Percentiles rank a stretch among this genome's conserved stretches.
phyloP scores from a whole-genome alignment of 2,329 filamentous ascomycete genomes.

The Xylariaceae sp. region DNA sequence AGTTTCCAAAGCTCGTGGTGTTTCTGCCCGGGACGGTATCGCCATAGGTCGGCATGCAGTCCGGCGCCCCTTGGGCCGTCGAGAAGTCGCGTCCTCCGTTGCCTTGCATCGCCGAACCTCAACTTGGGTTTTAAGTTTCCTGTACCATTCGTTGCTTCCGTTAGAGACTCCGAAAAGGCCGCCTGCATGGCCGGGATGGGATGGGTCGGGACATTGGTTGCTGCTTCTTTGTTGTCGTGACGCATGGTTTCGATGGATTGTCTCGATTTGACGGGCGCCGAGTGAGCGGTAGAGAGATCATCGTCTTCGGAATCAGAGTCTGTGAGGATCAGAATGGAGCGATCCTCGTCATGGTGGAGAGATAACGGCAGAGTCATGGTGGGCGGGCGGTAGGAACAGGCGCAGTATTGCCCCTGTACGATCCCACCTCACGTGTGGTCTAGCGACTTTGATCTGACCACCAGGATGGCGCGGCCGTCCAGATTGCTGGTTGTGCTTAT shows the following conservation, averaged over 20 bases:
- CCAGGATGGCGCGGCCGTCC: not conserved
- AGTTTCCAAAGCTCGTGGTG: conserved; percentile 89
- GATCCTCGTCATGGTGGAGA: conserved; percentile 31
- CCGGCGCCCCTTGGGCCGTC: conserved; percentile 64
- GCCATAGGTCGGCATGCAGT: conserved; percentile 71
- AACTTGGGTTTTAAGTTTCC: conserved; percentile 49
- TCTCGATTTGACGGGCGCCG: conserved; percentile 20
- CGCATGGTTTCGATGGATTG: conserved; percentile 26
- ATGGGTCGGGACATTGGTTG: conserved; percentile 49
- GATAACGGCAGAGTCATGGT: conserved; percentile 32
- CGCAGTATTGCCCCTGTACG: not conserved
- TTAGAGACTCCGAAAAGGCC: conserved; percentile 77
- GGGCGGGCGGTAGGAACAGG: conserved; percentile 18
- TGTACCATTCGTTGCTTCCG: conserved; percentile 59
- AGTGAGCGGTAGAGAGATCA: conserved; percentile 26
- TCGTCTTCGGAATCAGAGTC: conserved; percentile 30
- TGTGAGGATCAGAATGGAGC: conserved; percentile 30
- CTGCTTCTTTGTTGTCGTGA: conserved; percentile 31
- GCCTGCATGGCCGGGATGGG: conserved; percentile 73
- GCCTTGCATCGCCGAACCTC: conserved; percentile 53
- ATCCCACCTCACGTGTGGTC: conserved; percentile 1
- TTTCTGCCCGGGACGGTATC: conserved; percentile 67
- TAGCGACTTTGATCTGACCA: not conserved
- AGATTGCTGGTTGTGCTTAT: not conserved
- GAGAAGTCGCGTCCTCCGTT: conserved; percentile 62